A percentile compares a stretch with the other conserved stretches of the same genome.
These are phyloP conservation scores for Scutellaria galericulata DNA, from an alignment of 257 asterid species.

Conservation along the genomic window DNA sequence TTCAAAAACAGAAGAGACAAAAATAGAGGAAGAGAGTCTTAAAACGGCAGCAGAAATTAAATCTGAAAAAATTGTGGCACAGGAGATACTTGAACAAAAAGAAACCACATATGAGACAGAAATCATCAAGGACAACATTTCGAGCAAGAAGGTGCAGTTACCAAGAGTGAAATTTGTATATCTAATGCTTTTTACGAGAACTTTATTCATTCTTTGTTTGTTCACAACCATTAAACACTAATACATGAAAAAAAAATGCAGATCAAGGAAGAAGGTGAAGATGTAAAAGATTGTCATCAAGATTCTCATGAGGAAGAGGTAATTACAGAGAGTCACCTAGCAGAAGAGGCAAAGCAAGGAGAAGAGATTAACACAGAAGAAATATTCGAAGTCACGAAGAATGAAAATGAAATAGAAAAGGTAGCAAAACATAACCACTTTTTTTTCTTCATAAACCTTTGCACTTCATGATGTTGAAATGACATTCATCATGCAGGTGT, in stretches of 20 bases:
- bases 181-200: slow-evolving; percentile 4
- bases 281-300: slow-evolving; percentile 29
- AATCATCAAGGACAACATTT: slow-evolving; percentile 30
- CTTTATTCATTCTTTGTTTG: slow-evolving; percentile 23
- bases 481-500: slow-evolving; percentile 42
- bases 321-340: slow-evolving; percentile 32
- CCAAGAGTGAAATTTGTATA: slow-evolving; percentile 25
- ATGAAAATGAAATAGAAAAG: slow-evolving; percentile 32
- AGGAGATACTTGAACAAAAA: slow-evolving; percentile 33
- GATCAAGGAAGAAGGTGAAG: slow-evolving; percentile 41
- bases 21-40: slow-evolving; percentile 34
- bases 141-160: slow-evolving; percentile 39
- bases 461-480: slow-evolving; percentile 25
- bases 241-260: slow-evolving; percentile 32
- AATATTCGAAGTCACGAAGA: slow-evolving; percentile 18
- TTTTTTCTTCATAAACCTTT: slow-evolving; percentile 20
- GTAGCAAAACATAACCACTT: slow-evolving; percentile 12
- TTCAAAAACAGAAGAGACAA: slow-evolving; percentile 34
- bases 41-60: slow-evolving; percentile 36
- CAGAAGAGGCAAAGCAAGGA: slow-evolving; percentile 33
- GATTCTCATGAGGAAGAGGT: slow-evolving; percentile 40
- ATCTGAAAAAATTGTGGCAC: slow-evolving; percentile 30
- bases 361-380: slow-evolving; percentile 27
- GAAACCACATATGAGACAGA: slow-evolving; percentile 30
- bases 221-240: slow-evolving; percentile 28